These are phyloP conservation scores for Austroboletus rostrupii DNA, from an alignment of 1,284 basidiomycete species.

Conservation along the genomic window DNA sequence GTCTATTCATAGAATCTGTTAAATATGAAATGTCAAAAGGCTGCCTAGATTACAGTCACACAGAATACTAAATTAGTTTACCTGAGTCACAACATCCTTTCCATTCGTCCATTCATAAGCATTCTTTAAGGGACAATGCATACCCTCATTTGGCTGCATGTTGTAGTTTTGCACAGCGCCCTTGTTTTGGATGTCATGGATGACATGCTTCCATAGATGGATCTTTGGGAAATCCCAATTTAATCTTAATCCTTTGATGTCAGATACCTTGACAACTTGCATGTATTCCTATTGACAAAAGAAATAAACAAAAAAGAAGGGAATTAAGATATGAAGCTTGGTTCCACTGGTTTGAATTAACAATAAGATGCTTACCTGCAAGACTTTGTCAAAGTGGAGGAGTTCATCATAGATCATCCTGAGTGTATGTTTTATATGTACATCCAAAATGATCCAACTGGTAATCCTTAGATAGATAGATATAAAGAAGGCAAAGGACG, in stretches of 20 bases:
- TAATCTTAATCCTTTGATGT: neutral
- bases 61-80: neutral
- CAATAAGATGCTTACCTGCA: neutral
- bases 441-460: neutral
- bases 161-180: neutral
- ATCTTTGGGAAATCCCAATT: neutral
- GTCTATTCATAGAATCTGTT: too few relatives aligned
- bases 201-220: neutral
- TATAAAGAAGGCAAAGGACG: neutral
- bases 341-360: too few relatives aligned
- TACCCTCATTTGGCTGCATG: neutral
- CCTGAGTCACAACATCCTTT: neutral
- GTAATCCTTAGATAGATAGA: neutral
- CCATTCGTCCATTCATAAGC: neutral
- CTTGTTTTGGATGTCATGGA: neutral
- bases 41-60: too few relatives aligned
- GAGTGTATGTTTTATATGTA: neutral
- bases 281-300: too few relatives aligned
- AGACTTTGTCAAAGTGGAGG: neutral
- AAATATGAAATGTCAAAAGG: too few relatives aligned
- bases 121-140: neutral
- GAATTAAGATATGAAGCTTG: too few relatives aligned
- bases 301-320: too few relatives aligned
- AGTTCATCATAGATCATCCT: constrained; percentile 1
- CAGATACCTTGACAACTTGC: neutral